Base-by-base conservation (phyloP, 73 alveolate species). In the Paramecium primaurelia region DNA sequence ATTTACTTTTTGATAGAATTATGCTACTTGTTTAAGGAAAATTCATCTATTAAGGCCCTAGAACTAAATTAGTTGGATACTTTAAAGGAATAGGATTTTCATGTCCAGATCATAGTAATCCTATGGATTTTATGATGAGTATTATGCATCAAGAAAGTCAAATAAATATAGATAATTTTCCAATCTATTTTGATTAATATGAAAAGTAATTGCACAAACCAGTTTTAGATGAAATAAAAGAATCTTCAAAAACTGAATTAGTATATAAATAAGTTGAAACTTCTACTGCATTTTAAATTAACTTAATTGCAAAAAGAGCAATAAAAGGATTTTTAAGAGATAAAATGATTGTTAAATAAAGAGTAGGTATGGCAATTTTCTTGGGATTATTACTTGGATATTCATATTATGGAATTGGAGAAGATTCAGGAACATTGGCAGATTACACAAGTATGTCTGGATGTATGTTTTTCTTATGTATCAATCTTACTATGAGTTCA, bases 41-140 rank as follows among this genome's bases (percentile, higher is more conserved):
- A 26, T 90, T 91, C 59, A 83, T 95, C 0, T 95, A 90, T 54
- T 73, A 95, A 93, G 98, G 98, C 0, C 73, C 73, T 1, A 86
- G 96, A 11, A 83, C 60, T 30, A 86, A 88, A 71, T 22, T 94
- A 6, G 97, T 96, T 7, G 92, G 83, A n/a, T 92, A 97, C 93
- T 97, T 97, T 84, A 32, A 60, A 34, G 60, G 40, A 8, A 54
- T 94, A 30, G 99, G 98, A 2, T 93, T 93, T 30, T 10, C 58
- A 10, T 95, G 96, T 77, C 98, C 98, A 36, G 92, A 77, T 45
- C 94, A 58, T 54, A 58, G 88, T 44, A 97, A 97, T 49, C 99
- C 99, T 1, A 96, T 98, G 60, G 99, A 97, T 75, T 93, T 93
- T 75, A 69, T 95, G 84, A 92, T 95, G 92, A 69, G 94, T 45